A percentile compares a stretch with the other conserved stretches of the same genome.
phyloP scores from a whole-genome alignment of 2,329 filamentous ascomycete species.

The Pleomassaria siparia region DNA sequence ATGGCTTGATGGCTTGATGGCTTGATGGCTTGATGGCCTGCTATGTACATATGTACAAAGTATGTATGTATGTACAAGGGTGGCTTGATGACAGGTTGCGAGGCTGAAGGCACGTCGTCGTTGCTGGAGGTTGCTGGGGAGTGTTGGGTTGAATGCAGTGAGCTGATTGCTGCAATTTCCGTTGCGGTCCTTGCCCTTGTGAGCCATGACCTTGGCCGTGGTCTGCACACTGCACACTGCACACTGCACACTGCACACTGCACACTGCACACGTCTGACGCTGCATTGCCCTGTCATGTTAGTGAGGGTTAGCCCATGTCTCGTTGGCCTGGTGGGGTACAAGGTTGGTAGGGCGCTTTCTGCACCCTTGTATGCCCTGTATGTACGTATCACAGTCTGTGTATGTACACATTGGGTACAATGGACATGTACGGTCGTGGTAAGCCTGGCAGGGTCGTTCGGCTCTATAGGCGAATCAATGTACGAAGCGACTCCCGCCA shows the following conservation, averaged over 20 bases:
- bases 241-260: constrained; percentile 28
- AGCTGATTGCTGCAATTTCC: constrained; percentile 39
- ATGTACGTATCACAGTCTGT: too few species aligned
- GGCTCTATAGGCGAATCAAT: constrained; percentile 26
- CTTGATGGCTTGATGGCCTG: neutral
- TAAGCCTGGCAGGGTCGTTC: constrained; percentile 29
- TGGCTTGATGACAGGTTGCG: constrained; percentile 6
- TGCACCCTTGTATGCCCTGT: too few species aligned
- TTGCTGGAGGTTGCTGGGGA: constrained; percentile 7
- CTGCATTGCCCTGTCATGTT: constrained; percentile 16
- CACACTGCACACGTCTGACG: constrained; percentile 27
- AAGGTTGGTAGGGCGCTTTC: constrained; percentile 36
- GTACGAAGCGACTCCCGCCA: constrained; percentile 16
- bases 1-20: neutral
- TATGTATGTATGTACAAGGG: too few species aligned
- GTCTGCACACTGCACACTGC: too few species aligned
- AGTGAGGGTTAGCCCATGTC: constrained; percentile 6
- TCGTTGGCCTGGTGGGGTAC: constrained; percentile 9
- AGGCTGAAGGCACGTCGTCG: constrained; percentile 21
- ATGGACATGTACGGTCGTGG: too few species aligned
- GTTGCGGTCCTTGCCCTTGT: constrained; percentile 33
- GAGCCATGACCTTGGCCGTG: constrained; percentile 22
- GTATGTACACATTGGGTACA: too few species aligned
- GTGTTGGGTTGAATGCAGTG: constrained; percentile 22
- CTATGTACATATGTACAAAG: neutral